Evolutionary conservation across 352 stramenopile species (phyloP), one percentile per base, ranked within the genome.

Genomic region (Pythium chondricola): DNA sequence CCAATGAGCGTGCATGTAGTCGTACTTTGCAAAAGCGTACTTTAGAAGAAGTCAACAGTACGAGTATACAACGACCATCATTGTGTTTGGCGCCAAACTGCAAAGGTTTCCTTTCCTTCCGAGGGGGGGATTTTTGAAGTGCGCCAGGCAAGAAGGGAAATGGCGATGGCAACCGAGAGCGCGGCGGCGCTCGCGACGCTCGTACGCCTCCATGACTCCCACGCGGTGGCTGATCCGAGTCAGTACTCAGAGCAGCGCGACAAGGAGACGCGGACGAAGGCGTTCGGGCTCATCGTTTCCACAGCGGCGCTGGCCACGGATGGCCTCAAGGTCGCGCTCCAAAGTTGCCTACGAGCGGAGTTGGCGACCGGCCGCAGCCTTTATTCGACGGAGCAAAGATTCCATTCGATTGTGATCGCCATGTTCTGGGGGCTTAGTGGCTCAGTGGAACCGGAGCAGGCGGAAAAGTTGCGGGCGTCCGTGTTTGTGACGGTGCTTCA

Each of bases 341-440:
- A 37, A 4, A 29, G 52, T 13, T 57, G 48, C 0, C 54, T 74
- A 8, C 43, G 51, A n/a, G 37, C 32, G 4, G 53, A 71, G 30
- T 25, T 33, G 9, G 53, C 37, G 0, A 43, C 57, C 21, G 61
- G 61, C n/a, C 67, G 64, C 42, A 71, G 61, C 35, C 42, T 46
- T 10, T 73, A 69, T 58, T 29, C 29, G n/a, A 61, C 49, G 46
- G 56, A 50, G 45, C 45, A 50, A 42, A 57, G 49, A 60, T 71
- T 62, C 38, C 61, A 27, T 43, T 52, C 43, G 47, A 38, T 55
- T n/a, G 35, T 79, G 35, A 52, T 69, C 29, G 65, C 63, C 13
- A 47, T 63, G 0, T 63, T 79, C n/a, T 79, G 69, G 69, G 60
- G 56, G 9, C 43, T 79, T 2, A 48, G 48, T 6, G 49, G 43